Evolutionary conservation across 2,329 filamentous ascomycete genomes (phyloP).

Genomic region (Colletotrichum kahawae): DNA sequence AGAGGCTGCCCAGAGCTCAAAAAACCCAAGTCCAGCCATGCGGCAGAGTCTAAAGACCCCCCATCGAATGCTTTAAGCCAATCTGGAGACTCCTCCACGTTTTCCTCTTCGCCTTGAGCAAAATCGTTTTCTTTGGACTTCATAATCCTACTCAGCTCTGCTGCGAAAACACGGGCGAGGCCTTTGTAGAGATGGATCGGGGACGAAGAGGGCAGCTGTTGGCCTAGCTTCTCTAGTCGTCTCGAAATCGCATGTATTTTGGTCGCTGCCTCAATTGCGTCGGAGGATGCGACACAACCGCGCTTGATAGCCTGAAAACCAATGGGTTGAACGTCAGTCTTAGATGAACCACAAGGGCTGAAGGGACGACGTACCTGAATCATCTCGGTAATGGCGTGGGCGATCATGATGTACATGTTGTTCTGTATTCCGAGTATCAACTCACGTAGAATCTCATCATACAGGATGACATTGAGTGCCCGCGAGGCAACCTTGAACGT

Average conservation of each 20-base stretch:
- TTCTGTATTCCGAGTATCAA: slow-evolving; percentile 28
- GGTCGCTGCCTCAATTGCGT: neutral
- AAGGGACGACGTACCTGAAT: neutral
- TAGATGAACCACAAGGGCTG: neutral
- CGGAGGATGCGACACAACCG: neutral
- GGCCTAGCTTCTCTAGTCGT: neutral
- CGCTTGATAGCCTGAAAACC: neutral
- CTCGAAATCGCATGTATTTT: neutral
- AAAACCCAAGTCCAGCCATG: neutral
- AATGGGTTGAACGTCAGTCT: neutral
- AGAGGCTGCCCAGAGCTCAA: neutral
- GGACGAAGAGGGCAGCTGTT: neutral
- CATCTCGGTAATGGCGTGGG: slow-evolving; percentile 29
- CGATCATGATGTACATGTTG: slow-evolving; percentile 30
- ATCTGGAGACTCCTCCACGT: neutral
- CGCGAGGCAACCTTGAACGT: neutral
- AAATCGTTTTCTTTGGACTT: neutral
- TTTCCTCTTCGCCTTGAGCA: no score
- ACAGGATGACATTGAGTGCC: neutral
- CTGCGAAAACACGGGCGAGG: neutral
- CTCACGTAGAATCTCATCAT: slow-evolving; percentile 18
- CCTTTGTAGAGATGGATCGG: neutral
- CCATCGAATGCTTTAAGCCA: neutral
- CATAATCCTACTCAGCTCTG: neutral
- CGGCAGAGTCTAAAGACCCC: neutral